Conservation (phyloP, 352 stramenopile species). For the Elongisporangium undulatum region DNA sequence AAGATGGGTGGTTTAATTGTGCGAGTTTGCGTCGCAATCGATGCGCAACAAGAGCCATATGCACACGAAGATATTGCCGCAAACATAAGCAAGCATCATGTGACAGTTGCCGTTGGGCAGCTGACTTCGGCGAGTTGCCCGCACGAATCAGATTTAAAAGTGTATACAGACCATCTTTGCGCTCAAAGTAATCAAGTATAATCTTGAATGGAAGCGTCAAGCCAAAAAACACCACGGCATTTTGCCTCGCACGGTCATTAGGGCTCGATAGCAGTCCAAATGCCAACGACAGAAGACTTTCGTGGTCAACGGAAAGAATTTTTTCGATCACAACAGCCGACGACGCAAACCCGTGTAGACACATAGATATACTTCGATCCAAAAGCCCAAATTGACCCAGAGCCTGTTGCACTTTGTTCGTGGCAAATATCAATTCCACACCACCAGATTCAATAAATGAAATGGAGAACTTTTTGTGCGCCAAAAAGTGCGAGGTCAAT, state of each 20-base stretch:
- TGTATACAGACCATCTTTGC: conserved; percentile 78
- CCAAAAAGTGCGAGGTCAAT: conserved; percentile 80
- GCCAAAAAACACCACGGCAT: conserved; percentile 82
- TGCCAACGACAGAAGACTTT: conserved; percentile 55
- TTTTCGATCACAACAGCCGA: conserved; percentile 76
- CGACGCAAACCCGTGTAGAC: conserved; percentile 78
- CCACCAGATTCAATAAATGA: conserved; percentile 71
- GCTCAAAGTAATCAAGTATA: conserved; percentile 83
- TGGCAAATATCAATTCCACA: conserved; percentile 64
- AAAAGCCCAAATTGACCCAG: conserved; percentile 52
- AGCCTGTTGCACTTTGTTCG: conserved; percentile 51
- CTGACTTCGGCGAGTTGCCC: conserved; percentile 70
- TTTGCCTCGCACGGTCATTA: conserved; percentile 76
- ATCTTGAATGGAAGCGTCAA: conserved; percentile 75
- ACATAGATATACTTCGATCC: conserved; percentile 82
- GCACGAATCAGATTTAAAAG: conserved; percentile 83
- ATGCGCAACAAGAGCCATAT: conserved; percentile 73
- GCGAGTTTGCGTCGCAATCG: conserved; percentile 57
- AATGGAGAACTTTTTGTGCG: conserved; percentile 83
- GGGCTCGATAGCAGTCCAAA: conserved; percentile 67
- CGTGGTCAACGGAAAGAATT: conserved; percentile 46
- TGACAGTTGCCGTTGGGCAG: conserved; percentile 71
- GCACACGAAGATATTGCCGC: conserved; percentile 79
- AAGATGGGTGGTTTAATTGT: conserved; percentile 45
- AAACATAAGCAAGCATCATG: conserved; percentile 83